A percentile compares a stretch with the other conserved stretches of the same genome.
These are phyloP conservation scores for Gossypium lobatum DNA, from an alignment of 441 rosid species.

Conservation along the genomic window DNA sequence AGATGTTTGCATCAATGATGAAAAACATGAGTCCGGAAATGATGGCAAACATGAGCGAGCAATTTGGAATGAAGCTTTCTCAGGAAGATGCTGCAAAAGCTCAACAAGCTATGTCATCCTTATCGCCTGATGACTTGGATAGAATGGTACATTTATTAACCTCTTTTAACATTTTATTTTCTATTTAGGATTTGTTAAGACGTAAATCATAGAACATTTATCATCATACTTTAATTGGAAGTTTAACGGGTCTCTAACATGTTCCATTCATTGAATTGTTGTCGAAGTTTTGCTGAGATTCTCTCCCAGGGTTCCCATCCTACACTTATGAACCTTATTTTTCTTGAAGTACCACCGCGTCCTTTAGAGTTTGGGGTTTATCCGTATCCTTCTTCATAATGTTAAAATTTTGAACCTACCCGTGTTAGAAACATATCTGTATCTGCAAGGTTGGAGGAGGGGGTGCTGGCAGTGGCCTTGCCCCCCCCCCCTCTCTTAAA, in stretches of 20 bases:
- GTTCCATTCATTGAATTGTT: background rate
- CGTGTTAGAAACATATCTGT: background rate
- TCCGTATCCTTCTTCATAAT: background rate
- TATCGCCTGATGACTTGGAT: slow-evolving; percentile 77
- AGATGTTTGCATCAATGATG: slow-evolving; percentile 85
- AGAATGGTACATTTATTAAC: slow-evolving; percentile 52
- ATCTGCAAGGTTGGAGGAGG: background rate
- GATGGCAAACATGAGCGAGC: slow-evolving; percentile 93
- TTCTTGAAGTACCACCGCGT: background rate
- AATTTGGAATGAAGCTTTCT: slow-evolving; percentile 73
- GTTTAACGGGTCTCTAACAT: background rate
- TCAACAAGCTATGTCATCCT: slow-evolving; percentile 86
- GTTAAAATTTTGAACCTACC: background rate
- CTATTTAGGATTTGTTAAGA: background rate
- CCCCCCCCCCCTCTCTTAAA: too few species aligned
- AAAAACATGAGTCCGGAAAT: slow-evolving; percentile 86
- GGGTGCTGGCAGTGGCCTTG: too few species aligned
- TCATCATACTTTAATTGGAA: background rate
- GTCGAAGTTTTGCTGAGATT: background rate
- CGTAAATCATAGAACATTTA: background rate
- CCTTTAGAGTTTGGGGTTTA: background rate
- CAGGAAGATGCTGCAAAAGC: slow-evolving; percentile 80
- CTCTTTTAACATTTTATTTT: background rate
- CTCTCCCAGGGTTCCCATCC: background rate
- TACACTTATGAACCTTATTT: background rate